Base-by-base conservation (phyloP, 306 rosid species). In the Luffa acutangula region DNA sequence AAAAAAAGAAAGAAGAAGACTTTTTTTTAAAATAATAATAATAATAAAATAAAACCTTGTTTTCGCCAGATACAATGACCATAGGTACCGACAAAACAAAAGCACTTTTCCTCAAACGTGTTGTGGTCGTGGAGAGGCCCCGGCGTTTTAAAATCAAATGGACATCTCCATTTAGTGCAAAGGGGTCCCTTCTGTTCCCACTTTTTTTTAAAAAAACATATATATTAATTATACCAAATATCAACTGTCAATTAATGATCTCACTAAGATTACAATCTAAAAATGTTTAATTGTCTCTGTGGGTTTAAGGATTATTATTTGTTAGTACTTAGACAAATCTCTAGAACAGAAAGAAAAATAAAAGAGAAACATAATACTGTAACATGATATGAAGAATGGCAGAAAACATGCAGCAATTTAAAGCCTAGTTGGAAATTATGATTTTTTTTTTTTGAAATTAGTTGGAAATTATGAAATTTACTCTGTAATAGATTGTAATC, bases 101-200 rank as follows among this genome's bases (percentile, higher is more conserved):
- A 25, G 78, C 62, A 74, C 9, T 74, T 74, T 51, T 74, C 31
- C 62, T 49, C 9, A 46, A 74, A 48, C 78, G 78, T 74, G 78
- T 74, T 1, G 17, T 17, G 78, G 46, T 74, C 59, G 46, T 34
- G 78, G 42, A 15, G 60, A 51, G 78, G 78, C 78, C 46, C 56
- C 60, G 7, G 14, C 12, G 77, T 48, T 74, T 25, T 49, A 31
- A 51, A 31, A 74, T 74, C 62, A 51, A 52, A 25, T 74, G 78
- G 62, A 51, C 78, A 46, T 51, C 14, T 33, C 60, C 60, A 33
- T 49, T 74, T 49, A 51, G 62, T 48, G 42, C 77, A 21, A 21
- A 72, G 2, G 59, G 77, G 77, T 6, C 42, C 77, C 58, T 9
- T 48, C 2, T 45, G 43, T 63, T 52, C 52, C 34, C 12, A 20